Evolutionary conservation across 139 green algal species (phyloP), one percentile per base, ranked within the genome.

Genomic region (Chlorella ohadii): DNA sequence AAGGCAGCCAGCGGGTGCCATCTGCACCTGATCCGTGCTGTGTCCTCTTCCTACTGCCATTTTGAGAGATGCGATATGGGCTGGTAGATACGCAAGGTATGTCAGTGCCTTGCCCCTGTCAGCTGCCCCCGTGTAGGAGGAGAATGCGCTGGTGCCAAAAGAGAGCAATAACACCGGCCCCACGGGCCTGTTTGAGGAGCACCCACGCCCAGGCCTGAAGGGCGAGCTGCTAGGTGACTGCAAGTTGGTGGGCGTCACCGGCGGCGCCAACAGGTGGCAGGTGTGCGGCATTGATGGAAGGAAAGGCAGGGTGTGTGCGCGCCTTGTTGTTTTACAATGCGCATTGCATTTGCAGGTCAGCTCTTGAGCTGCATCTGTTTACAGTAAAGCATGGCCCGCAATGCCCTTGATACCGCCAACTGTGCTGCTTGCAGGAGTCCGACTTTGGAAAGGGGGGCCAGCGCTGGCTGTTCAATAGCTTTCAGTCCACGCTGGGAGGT

Each of bases 401-500:
- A n/a, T n/a, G n/a, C n/a, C n/a, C n/a, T n/a, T n/a, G n/a, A n/a
- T n/a, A n/a, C n/a, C n/a, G n/a, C n/a, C 31, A 1, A 19, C 28
- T 39, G 65, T 72, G 1, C 6, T 16, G 65, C 6, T 72, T 39
- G n/a, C 31, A 63, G 31, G 34, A 65, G 28, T 64, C 41, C 2
- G 2, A 1, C 9, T 78, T 63, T 23, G 72, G 74, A 31, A 44
- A 71, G 28, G 74, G 74, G 15, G 74, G 74, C 13, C 74, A 81
- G 74, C 12, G 57, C 15, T 81, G 74, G 74, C 33, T 81, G 74
- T 51, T 33, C 56, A 31, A 20, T 9, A 70, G 55, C 55, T 70
- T 81, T 33, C 25, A 71, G 4, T 39, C 44, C 15, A 33, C 17
- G 12, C 28, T 28, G 3, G 38, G 17, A 66, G 72, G 72, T 57